These are phyloP conservation scores for Rubus idaeus DNA, from an alignment of 306 rosid genomes.

Conservation along the genomic window DNA sequence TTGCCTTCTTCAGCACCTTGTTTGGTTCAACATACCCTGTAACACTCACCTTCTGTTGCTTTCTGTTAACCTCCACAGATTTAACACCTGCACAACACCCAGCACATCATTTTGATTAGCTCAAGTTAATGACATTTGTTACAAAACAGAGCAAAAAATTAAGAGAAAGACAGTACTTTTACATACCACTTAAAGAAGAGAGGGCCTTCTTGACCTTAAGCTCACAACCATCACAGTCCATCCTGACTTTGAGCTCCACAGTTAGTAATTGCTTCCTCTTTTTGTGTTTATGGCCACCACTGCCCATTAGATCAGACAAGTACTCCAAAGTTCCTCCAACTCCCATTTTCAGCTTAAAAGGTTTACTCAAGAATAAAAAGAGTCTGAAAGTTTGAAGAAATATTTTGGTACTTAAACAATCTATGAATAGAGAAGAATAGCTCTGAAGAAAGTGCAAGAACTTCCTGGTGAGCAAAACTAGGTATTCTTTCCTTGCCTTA, in stretches of 20 bases:
- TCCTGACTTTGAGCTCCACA: constrained; percentile 85
- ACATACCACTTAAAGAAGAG: constrained; percentile 68
- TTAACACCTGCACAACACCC: constrained; percentile 60
- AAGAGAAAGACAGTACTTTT: neutral
- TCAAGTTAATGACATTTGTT: neutral
- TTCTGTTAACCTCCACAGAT: constrained; percentile 89
- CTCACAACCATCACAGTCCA: constrained; percentile 99
- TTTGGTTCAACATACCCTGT: constrained; percentile 78
- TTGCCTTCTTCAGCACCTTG: constrained; percentile 93
- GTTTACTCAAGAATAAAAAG: neutral
- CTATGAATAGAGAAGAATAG: neutral
- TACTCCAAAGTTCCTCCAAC: constrained; percentile 82
- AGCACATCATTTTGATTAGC: constrained; percentile 16
- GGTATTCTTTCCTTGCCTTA: constrained; percentile 62
- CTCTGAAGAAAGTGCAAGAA: constrained; percentile 46
- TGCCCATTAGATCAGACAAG: constrained; percentile 77
- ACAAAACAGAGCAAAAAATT: neutral
- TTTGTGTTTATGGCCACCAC: constrained; percentile 53
- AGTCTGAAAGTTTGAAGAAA: neutral
- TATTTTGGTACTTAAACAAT: neutral
- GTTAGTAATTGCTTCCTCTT: constrained; percentile 81
- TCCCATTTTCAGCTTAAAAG: constrained; percentile 62
- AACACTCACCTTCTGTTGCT: constrained; percentile 91
- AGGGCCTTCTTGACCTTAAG: constrained; percentile 92
- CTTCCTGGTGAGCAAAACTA: constrained; percentile 28